Conservation (phyloP, 176 grass and related monocot genomes). For the Luzula sylvatica region DNA sequence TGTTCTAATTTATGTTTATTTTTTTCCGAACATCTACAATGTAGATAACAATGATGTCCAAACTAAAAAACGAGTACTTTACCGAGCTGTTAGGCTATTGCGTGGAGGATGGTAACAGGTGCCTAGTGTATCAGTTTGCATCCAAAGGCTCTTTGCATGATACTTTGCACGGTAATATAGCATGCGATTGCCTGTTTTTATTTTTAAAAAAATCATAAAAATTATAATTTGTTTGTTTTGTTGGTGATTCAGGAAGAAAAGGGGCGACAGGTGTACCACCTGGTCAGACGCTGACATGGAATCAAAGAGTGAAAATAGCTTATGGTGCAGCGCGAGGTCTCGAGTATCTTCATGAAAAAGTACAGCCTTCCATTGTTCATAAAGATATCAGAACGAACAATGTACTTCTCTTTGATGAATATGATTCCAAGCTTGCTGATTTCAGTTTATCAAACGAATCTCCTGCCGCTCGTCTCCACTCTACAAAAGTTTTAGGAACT, state of each 20-base stretch:
- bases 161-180: conserved; percentile 71
- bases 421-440: conserved; percentile 27
- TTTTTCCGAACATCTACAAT: background rate
- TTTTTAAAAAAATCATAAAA: too few species aligned
- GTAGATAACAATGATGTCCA: conserved; percentile 71
- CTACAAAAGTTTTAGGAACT: conserved; percentile 27
- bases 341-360: conserved; percentile 39
- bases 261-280: conserved; percentile 24
- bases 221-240: too few species aligned
- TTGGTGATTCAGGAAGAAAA: too few species aligned
- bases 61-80: conserved; percentile 73
- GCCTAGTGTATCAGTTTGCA: conserved; percentile 55
- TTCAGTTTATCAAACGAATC: conserved; percentile 29
- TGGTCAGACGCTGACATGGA: conserved; percentile 24
- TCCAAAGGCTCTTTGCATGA: conserved; percentile 68
- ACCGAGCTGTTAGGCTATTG: conserved; percentile 58
- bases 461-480: conserved; percentile 29
- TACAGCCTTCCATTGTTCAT: conserved; percentile 22
- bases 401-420: conserved; percentile 28
- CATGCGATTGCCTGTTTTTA: too few species aligned
- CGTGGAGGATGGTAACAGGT: conserved; percentile 50
- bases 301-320: conserved; percentile 24
- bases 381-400: conserved; percentile 30
- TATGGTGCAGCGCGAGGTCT: conserved; percentile 25
- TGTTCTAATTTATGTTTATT: too few species aligned